A percentile compares a stretch with the other conserved stretches of the same genome.
These are phyloP conservation scores for Thuidium tamariscinum DNA, from an alignment of 225 moss, liverwort and hornwort genomes.

Conservation along the genomic window DNA sequence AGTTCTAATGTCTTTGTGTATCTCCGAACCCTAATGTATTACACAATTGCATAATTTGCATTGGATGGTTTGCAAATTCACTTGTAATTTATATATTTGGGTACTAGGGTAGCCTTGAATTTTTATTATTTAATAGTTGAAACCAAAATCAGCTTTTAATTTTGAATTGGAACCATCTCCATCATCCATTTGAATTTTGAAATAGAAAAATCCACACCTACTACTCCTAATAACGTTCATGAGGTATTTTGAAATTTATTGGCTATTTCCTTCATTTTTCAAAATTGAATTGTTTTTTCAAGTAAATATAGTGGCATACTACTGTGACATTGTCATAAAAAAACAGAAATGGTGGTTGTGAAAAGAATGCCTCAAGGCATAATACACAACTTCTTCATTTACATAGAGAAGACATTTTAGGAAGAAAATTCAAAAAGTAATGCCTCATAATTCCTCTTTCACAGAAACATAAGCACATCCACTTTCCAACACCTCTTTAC, in stretches of 20 bases:
- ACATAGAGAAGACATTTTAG: background rate
- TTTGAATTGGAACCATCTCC: background rate
- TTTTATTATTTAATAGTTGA: too few relatives aligned
- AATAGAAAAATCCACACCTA: fast-evolving
- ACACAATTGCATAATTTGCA: background rate
- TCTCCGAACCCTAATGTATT: background rate
- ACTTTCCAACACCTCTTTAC: background rate
- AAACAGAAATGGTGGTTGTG: background rate
- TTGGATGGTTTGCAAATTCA: background rate
- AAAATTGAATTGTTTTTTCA: too few relatives aligned
- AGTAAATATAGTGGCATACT: too few relatives aligned
- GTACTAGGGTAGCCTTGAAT: background rate
- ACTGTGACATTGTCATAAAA: background rate
- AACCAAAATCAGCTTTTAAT: fast-evolving
- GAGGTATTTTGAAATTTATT: too few relatives aligned
- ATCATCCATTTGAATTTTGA: background rate
- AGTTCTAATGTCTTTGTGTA: too few relatives aligned
- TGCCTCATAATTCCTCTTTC: fast-evolving
- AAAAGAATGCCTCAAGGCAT: background rate
- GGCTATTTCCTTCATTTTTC: too few relatives aligned
- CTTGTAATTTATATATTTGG: too few relatives aligned
- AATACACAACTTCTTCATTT: background rate
- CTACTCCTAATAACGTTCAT: too few relatives aligned
- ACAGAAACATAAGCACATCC: background rate
- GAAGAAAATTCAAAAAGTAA: background rate